These are phyloP conservation scores for Helotiales sp. DNA, from an alignment of 2,329 filamentous ascomycete genomes.

Conservation along the genomic window DNA sequence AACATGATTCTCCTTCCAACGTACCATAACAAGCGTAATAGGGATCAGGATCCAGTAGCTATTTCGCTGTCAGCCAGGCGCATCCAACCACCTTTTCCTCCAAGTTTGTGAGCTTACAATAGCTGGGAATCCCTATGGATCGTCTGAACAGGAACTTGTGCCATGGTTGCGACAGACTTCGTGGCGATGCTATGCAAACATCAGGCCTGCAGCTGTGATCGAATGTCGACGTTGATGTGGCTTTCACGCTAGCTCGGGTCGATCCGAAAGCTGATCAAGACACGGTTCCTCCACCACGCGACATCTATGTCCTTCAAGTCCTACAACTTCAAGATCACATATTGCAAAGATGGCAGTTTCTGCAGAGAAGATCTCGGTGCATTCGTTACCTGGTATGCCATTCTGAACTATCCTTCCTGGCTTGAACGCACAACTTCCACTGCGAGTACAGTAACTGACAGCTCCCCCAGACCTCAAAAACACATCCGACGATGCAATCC, in stretches of 20 bases:
- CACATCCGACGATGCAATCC: conserved; percentile 91
- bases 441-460: conserved; percentile 11
- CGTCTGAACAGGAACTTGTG: conserved; percentile 83
- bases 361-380: conserved; percentile 33
- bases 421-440: background rate
- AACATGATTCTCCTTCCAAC: background rate
- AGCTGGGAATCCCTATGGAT: conserved; percentile 98
- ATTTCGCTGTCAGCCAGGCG: conserved; percentile 28
- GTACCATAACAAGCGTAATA: conserved; percentile 94
- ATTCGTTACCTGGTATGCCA: conserved; percentile 34
- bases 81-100: conserved; percentile 17
- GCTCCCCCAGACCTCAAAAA: conserved; percentile 79
- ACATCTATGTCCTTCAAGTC: background rate
- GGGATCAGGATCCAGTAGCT: conserved; percentile 99
- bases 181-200: conserved; percentile 2
- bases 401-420: too few relatives aligned
- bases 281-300: conserved; percentile 30
- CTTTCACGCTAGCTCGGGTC: conserved; percentile 26
- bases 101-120: conserved; percentile 65
- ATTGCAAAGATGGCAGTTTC: conserved; percentile 30
- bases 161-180: conserved; percentile 57
- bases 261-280: conserved; percentile 34
- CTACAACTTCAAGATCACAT: conserved; percentile 5
- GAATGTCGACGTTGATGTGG: conserved; percentile 24
- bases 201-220: background rate